These are phyloP conservation scores for Auxenochlorella pyrenoidosa DNA, from an alignment of 139 green algal genomes.

Conservation along the genomic window DNA sequence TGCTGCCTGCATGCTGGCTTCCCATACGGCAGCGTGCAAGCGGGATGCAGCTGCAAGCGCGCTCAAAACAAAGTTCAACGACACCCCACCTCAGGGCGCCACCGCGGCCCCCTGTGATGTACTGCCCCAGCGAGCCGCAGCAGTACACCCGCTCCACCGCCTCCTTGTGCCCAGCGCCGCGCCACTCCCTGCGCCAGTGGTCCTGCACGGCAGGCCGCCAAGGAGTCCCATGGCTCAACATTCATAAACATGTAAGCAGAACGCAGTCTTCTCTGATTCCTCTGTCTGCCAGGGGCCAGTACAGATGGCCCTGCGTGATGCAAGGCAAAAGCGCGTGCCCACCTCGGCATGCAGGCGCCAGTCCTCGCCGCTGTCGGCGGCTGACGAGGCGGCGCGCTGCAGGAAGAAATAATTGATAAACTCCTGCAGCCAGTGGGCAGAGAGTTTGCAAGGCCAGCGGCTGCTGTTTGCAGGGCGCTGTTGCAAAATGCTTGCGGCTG, in stretches of 20 bases:
- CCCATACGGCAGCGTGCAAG: too few species aligned
- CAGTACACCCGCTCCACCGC: conserved; percentile 63
- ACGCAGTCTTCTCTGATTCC: too few species aligned
- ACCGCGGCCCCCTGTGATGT: conserved; percentile 67
- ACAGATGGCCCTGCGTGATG: too few species aligned
- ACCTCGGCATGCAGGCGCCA: conserved; percentile 23
- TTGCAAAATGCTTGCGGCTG: too few species aligned
- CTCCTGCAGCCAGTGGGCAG: conserved; percentile 47
- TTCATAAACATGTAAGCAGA: too few species aligned
- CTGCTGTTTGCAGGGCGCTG: too few species aligned
- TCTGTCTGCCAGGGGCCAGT: too few species aligned
- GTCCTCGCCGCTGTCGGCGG: not conserved
- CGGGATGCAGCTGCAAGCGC: too few species aligned
- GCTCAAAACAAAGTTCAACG: too few species aligned
- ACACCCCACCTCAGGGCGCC: conserved; percentile 8
- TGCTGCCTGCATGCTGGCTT: not conserved
- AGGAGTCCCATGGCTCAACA: too few species aligned
- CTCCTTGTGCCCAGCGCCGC: conserved; percentile 51
- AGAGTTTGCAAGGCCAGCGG: too few species aligned
- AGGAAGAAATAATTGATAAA: conserved; percentile 93
- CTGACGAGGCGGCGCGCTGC: conserved; percentile 53
- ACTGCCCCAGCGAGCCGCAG: conserved; percentile 72
- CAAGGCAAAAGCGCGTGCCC: not conserved
- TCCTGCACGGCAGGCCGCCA: conserved; percentile 33
- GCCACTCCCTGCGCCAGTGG: conserved; percentile 57